phyloP scores from a whole-genome alignment of 257 asterid genomes.

The Jasminum sambac region DNA sequence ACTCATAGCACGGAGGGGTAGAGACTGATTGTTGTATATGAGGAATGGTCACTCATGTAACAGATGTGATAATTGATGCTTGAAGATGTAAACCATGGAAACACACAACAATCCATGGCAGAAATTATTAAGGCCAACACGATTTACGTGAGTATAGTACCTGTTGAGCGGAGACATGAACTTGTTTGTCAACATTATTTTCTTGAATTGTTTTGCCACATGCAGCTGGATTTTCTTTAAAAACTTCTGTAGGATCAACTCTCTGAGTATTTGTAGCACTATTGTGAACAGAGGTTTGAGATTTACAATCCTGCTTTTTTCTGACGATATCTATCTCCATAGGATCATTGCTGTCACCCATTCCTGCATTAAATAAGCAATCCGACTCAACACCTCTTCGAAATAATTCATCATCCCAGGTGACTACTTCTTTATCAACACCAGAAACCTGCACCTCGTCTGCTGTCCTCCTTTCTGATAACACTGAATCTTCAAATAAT shows the following conservation, averaged over 20 bases:
- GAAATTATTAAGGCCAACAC: background rate
- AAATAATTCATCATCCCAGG: constrained; percentile 25
- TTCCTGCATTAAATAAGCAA: constrained; percentile 22
- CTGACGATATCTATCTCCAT: constrained; percentile 31
- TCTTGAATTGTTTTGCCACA: constrained; percentile 33
- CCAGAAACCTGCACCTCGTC: constrained; percentile 33
- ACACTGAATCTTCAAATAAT: constrained; percentile 37
- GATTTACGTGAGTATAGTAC: constrained; percentile 33
- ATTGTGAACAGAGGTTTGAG: constrained; percentile 25
- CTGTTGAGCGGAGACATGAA: constrained; percentile 34
- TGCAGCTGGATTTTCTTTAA: constrained; percentile 30
- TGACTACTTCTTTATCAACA: constrained; percentile 25
- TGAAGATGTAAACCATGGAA: background rate
- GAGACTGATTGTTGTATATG: background rate
- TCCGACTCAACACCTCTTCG: constrained; percentile 22
- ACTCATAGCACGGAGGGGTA: background rate
- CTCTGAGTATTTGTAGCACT: constrained; percentile 32
- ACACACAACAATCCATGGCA: background rate
- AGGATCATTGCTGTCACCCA: constrained; percentile 29
- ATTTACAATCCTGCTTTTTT: constrained; percentile 30
- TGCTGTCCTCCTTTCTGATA: constrained; percentile 34
- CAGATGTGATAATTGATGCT: background rate
- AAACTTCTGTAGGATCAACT: constrained; percentile 25
- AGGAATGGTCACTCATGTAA: background rate
- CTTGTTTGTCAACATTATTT: constrained; percentile 43